Conservation (phyloP, 305 asterid species). For the Caryopteris hybrid region DNA sequence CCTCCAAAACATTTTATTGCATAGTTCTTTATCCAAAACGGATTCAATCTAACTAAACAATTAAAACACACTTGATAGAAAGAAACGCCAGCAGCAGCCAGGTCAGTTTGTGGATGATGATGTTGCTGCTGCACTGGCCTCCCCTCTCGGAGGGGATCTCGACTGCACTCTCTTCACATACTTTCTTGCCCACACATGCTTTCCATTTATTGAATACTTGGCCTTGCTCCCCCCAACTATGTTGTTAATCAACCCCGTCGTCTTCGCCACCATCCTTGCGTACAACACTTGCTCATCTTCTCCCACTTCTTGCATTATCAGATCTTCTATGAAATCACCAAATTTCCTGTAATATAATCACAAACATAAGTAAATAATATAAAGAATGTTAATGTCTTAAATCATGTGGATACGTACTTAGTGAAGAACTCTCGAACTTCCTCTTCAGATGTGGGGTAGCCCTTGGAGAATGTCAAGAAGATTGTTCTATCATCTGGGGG, state of each 20-base stretch:
- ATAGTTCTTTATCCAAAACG: no score
- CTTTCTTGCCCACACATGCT: conserved; percentile 82
- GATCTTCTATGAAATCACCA: conserved; percentile 58
- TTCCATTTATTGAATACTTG: conserved; percentile 63
- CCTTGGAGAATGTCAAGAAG: conserved; percentile 64
- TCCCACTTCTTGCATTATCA: conserved; percentile 63
- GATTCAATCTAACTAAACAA: no score
- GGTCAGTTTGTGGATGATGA: no score
- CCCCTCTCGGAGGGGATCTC: conserved; percentile 17
- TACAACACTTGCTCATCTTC: conserved; percentile 50
- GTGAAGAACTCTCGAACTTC: conserved; percentile 64
- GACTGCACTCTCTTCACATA: conserved; percentile 35
- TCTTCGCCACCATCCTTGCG: conserved; percentile 50
- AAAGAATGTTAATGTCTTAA: no score
- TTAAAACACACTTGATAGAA: no score
- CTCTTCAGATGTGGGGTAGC: conserved; percentile 43
- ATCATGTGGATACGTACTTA: conserved; percentile 26
- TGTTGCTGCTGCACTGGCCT: no score
- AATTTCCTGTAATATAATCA: conserved; percentile 34
- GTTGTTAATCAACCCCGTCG: conserved; percentile 24
- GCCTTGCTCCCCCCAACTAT: conserved; percentile 54
- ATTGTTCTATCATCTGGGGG: conserved; percentile 58
- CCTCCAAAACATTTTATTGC: no score
- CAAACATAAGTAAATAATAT: no score
- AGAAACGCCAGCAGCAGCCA: no score